Percentiles rank a stretch among this genome's conserved stretches.
These are phyloP conservation scores for Nannochloropsis gaditana DNA, from an alignment of 108 stramenopile species.

Conservation along the genomic window DNA sequence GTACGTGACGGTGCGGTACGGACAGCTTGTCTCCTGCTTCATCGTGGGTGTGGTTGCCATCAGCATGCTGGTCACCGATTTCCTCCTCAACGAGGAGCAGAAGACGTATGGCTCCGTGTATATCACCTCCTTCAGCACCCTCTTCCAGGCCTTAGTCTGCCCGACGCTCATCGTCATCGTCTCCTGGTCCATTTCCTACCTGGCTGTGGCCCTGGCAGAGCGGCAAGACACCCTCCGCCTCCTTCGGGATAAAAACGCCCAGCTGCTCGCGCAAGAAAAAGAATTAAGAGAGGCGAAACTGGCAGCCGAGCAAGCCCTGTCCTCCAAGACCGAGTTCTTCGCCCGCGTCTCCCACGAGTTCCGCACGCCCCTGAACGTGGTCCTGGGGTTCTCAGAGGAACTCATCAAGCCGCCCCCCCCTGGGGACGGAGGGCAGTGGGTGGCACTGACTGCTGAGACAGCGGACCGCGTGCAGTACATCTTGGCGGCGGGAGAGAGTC, in stretches of 20 bases:
- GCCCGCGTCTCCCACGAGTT: conserved; percentile 1
- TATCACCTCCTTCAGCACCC: conserved; percentile 5
- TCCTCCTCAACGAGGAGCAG: conserved; percentile 12
- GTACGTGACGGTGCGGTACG: conserved; percentile 8
- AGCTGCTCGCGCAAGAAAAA: conserved; percentile 3
- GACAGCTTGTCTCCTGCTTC: background rate
- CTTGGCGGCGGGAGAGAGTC: background rate
- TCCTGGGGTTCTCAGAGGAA: background rate
- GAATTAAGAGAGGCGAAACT: background rate
- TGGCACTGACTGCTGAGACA: background rate
- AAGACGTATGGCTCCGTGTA: conserved; percentile 11
- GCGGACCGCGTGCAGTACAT: conserved; percentile 3
- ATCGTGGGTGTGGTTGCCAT: background rate
- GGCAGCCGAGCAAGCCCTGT: background rate
- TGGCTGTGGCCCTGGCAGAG: background rate
- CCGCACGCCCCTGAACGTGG: background rate
- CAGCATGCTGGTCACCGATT: background rate
- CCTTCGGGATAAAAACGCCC: conserved; percentile 13
- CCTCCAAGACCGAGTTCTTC: background rate
- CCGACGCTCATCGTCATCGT: background rate
- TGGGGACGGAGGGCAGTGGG: background rate
- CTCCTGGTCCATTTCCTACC: conserved; percentile 13
- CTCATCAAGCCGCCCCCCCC: background rate
- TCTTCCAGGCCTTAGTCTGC: background rate
- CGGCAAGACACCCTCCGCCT: background rate